phyloP scores from a whole-genome alignment of 2,329 filamentous ascomycete genomes.

The Rhinocladiella mackenziei region DNA sequence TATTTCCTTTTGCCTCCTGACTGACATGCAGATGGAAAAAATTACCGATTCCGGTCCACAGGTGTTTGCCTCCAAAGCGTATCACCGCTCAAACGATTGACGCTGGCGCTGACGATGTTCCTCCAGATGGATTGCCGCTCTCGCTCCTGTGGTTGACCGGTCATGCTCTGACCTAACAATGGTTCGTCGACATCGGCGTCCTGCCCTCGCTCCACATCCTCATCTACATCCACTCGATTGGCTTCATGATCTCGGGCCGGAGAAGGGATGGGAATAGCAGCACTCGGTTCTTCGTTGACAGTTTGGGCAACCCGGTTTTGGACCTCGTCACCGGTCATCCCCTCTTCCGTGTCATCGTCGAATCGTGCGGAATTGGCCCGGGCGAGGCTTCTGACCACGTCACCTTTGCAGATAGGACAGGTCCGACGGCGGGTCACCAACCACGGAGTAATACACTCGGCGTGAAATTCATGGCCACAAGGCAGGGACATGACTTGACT shows the following conservation, averaged over 20 bases:
- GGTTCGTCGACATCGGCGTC: conserved; percentile 34
- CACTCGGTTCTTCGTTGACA: conserved; percentile 47
- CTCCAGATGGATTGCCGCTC: conserved; percentile 41
- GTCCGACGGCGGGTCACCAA: conserved; percentile 89
- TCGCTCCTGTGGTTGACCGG: conserved; percentile 27
- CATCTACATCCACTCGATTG: conserved; percentile 37
- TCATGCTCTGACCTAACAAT: conserved; percentile 31
- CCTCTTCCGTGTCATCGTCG: conserved; percentile 31
- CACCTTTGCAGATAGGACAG: conserved; percentile 98
- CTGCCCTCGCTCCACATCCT: conserved; percentile 44
- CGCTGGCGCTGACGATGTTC: conserved; percentile 42
- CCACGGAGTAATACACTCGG: conserved; percentile 98
- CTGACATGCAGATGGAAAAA: too few relatives aligned
- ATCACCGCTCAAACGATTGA: conserved; percentile 46
- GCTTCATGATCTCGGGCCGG: conserved; percentile 37
- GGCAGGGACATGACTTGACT: conserved; percentile 95
- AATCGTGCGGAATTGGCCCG: conserved; percentile 33
- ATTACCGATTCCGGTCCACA: conserved; percentile 27
- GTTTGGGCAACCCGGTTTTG: conserved; percentile 45
- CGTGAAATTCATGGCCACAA: conserved; percentile 97
- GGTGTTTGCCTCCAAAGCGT: conserved; percentile 32
- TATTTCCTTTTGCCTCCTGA: too few relatives aligned
- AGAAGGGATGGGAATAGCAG: conserved; percentile 46
- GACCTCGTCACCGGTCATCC: conserved; percentile 43
- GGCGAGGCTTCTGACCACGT: conserved; percentile 70